Conservation (phyloP, 2,329 filamentous ascomycete species). For the Catunica adiposa region DNA sequence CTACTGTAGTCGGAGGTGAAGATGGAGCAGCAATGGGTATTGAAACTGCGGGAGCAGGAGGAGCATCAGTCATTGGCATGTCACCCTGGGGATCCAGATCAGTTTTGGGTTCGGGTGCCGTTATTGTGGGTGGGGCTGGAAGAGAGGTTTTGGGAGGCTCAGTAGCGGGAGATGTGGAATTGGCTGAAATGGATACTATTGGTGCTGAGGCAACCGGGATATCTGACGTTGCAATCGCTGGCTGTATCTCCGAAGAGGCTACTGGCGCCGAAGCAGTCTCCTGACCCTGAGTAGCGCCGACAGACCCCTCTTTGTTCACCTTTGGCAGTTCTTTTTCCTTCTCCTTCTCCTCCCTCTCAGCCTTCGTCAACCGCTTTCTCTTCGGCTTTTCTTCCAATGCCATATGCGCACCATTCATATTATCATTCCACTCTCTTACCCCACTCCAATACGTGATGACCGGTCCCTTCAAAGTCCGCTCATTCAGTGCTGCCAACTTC, state of each 20-base stretch:
- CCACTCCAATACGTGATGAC: slow-evolving; percentile 91
- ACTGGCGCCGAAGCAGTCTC: neutral
- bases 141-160: neutral
- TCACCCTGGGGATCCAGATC: slow-evolving; percentile 6
- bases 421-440: slow-evolving; percentile 64
- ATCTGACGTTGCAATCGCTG: neutral
- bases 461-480: slow-evolving; percentile 70
- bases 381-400: slow-evolving; percentile 44
- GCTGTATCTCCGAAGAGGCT: neutral
- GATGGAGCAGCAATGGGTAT: neutral
- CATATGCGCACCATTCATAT: slow-evolving; percentile 50
- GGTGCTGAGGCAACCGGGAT: neutral
- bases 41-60: neutral
- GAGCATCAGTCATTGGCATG: slow-evolving; percentile 4
- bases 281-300: slow-evolving; percentile 4
- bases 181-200: neutral
- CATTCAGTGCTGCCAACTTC: slow-evolving; percentile 74
- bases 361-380: slow-evolving; percentile 32
- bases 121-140: neutral
- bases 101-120: neutral
- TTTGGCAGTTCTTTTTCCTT: slow-evolving; percentile 15
- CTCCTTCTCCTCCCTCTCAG: slow-evolving; percentile 19
- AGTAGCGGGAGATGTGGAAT: neutral
- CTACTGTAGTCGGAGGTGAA: neutral
- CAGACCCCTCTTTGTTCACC: slow-evolving; percentile 14